A percentile compares a stretch with the other conserved stretches of the same genome.
Evolutionary conservation across 306 rosid species (phyloP).

Genomic region (Lathyrus tuberosus): DNA sequence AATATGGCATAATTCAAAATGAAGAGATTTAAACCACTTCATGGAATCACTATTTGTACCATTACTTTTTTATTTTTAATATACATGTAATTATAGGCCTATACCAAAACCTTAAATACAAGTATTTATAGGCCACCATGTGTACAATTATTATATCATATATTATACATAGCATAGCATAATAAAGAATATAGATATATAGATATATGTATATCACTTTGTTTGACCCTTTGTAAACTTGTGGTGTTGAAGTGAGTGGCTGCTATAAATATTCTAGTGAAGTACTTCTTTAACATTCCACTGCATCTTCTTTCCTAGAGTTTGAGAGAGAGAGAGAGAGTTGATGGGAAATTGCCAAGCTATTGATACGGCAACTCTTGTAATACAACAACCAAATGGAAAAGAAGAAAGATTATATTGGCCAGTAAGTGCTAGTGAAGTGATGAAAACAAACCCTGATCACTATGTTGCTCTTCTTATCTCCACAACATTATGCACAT

Average conservation of each 20-base stretch:
- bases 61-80: too few relatives aligned
- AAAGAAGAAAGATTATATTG: constrained; percentile 76
- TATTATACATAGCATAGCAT: neutral
- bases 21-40: too few relatives aligned
- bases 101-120: too few relatives aligned
- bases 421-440: constrained; percentile 78
- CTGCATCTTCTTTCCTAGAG: constrained; percentile 2
- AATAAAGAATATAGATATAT: neutral
- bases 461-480: constrained; percentile 96
- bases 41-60: too few relatives aligned
- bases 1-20: too few relatives aligned
- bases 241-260: constrained; percentile 30
- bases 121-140: constrained; percentile 31
- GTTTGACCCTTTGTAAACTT: constrained; percentile 29
- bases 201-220: constrained; percentile 1
- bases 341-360: constrained; percentile 99
- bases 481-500: constrained; percentile 76
- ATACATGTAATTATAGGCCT: too few relatives aligned
- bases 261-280: constrained; percentile 34
- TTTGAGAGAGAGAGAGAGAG: constrained; percentile 27
- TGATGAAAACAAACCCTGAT: constrained; percentile 87
- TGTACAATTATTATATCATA: constrained; percentile 4
- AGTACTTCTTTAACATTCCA: constrained; percentile 26
- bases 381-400: constrained; percentile 87
- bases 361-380: constrained; percentile 86